Conservation (phyloP, 805 yeast species). For the Yarrowia divulgata region DNA sequence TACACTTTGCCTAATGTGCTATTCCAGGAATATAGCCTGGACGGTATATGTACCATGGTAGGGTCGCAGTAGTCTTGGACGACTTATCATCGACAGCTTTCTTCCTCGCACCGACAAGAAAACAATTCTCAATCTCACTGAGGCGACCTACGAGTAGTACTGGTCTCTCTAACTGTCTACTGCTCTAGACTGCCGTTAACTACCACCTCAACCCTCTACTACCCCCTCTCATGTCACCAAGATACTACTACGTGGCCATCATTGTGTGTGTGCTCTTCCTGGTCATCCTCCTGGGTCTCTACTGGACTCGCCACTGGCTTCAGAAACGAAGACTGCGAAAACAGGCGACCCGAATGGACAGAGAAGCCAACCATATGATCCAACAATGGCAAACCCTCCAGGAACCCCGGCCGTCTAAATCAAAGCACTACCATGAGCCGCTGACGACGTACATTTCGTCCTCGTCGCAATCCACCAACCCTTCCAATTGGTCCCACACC, state of each 20-base stretch:
- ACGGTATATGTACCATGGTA: no score
- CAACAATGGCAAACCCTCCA: neutral
- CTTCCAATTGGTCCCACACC: neutral
- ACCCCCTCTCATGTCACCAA: neutral
- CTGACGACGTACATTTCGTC: conserved; percentile 6
- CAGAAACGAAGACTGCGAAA: conserved; percentile 1
- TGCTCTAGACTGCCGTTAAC: no score
- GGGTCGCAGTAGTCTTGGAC: no score
- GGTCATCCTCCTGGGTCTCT: neutral
- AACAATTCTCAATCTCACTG: no score
- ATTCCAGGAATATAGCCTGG: no score
- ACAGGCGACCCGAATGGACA: neutral
- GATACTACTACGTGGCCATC: conserved; percentile 31
- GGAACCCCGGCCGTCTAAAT: neutral
- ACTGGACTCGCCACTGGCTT: neutral
- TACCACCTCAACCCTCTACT: no score
- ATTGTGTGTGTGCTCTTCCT: conserved; percentile 20
- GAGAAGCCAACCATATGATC: conserved; percentile 9
- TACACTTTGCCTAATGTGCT: neutral
- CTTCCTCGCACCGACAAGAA: no score
- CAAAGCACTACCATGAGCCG: conserved; percentile 27
- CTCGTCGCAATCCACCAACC: neutral
- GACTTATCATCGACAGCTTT: no score
- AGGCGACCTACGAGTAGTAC: neutral
- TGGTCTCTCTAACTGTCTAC: neutral